Evolutionary conservation across 495 filamentous ascomycete species (phyloP).

Genomic region (Hypoxylon rickii): DNA sequence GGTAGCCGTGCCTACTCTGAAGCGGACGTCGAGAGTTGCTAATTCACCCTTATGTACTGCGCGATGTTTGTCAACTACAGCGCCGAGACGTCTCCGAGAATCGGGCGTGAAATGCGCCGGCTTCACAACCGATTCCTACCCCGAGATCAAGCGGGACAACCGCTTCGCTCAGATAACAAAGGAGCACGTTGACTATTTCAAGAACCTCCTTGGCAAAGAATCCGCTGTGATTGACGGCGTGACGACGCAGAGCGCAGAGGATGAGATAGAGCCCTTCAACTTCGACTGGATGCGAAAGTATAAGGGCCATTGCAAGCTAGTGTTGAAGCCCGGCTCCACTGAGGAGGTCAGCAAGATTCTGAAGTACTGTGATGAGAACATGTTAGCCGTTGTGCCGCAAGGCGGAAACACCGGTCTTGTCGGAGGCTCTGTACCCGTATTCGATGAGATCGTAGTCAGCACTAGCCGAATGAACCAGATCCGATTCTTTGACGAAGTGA

Average conservation of each 20-base stretch:
- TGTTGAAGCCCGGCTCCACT: slow-evolving; percentile 80
- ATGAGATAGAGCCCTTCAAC: slow-evolving; percentile 92
- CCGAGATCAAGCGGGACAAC: slow-evolving; percentile 75
- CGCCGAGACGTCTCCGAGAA: slow-evolving; percentile 35
- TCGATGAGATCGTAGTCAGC: slow-evolving; percentile 96
- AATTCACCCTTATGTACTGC: slow-evolving; percentile 4
- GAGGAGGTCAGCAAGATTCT: slow-evolving; percentile 87
- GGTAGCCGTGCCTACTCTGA: slow-evolving; percentile 20
- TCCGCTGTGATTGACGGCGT: slow-evolving; percentile 86
- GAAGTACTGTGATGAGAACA: slow-evolving; percentile 89
- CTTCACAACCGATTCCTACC: slow-evolving; percentile 84
- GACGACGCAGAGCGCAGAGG: slow-evolving; percentile 63
- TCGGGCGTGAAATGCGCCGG: slow-evolving; percentile 57
- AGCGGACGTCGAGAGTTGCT: slow-evolving; percentile 3
- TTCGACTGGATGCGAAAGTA: slow-evolving; percentile 99
- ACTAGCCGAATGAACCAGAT: slow-evolving; percentile 88
- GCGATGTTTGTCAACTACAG: slow-evolving; percentile 44
- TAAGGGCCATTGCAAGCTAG: slow-evolving; percentile 82
- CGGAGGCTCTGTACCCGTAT: slow-evolving; percentile 91
- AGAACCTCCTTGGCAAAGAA: slow-evolving; percentile 69
- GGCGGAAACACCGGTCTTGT: slow-evolving; percentile 96
- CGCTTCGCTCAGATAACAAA: slow-evolving; percentile 71
- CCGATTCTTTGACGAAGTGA: slow-evolving; percentile 86
- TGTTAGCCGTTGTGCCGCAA: slow-evolving; percentile 94
- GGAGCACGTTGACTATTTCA: slow-evolving; percentile 83